Base-by-base conservation (phyloP, 2,329 filamentous ascomycete species). In the Botryotinia convoluta region DNA sequence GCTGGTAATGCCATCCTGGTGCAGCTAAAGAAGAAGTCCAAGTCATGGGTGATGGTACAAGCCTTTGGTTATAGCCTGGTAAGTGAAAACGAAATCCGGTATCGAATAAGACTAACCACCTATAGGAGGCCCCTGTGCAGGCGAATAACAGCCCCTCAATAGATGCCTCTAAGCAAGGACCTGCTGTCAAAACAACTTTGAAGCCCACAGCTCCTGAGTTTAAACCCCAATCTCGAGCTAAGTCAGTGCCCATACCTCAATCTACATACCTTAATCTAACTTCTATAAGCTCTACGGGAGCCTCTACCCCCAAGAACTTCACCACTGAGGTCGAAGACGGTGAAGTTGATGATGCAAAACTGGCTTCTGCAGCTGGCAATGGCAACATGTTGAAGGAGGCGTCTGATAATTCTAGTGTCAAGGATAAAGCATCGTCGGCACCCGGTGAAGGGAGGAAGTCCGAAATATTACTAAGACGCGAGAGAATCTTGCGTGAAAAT, bases 1-100 rank as follows among this genome's bases (percentile, higher is more conserved):
- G 89, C 92, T 14, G 92, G 92, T 0, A 90, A 90, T 78, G 92
- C 92, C 22, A 87, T 92, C 32, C 86, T 92, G 77, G 92, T 90
- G 26, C 90, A 91, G 74, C 84, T 95, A 71, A 90, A 90, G 80
- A 90, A 88, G 77, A 85, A 88, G 75, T 88, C 92, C 76, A 84
- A 87, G 61, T 87, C 88, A 80, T 94, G 92, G 91, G 87, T 94
- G 45, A 87, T 93, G 82, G 90, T 93, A 54, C 91, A 93, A 79
- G 90, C 90, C 60, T 95, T 95, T 83, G 85, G 89, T 57, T 85
- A 88, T 74, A 91, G 90, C 76, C 85, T 87, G 75, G 91, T 92
- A 83, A 84, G 87, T 76, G 42, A 51, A 54, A 64, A 45, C 32
- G 16, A n/a, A 16, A 14, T 2, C 20, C n/a, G 5, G 12, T 7